These are phyloP conservation scores for Drechslerella stenobrocha DNA, from an alignment of 2,329 filamentous ascomycete species.

Conservation along the genomic window DNA sequence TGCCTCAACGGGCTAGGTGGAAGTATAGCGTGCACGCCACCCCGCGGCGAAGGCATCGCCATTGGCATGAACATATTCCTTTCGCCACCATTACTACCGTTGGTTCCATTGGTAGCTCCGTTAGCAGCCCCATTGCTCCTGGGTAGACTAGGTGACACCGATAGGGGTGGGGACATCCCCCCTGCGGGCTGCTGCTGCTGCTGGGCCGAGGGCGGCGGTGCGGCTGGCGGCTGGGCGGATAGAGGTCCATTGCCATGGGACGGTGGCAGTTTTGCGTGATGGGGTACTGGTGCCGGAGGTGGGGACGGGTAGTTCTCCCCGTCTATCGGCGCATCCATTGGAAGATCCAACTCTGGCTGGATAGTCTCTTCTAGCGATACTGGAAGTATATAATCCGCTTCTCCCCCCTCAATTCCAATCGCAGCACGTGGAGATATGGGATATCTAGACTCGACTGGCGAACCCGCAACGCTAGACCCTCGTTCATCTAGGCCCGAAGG, in stretches of 20 bases:
- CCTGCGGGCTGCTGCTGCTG: neutral
- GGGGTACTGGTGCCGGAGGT: slow-evolving; percentile 31
- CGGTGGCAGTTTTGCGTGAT: slow-evolving; percentile 34
- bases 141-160: slow-evolving; percentile 1
- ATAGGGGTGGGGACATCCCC: slow-evolving; percentile 33
- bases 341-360: slow-evolving; percentile 10
- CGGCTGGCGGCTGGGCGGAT: neutral
- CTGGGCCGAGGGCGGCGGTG: neutral
- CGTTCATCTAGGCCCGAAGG: slow-evolving; percentile 7
- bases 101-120: slow-evolving; percentile 1
- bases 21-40: slow-evolving; percentile 28
- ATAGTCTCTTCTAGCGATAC: slow-evolving; percentile 27
- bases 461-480: slow-evolving; percentile 17
- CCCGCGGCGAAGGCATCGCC: slow-evolving; percentile 26
- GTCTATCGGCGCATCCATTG: slow-evolving; percentile 5
- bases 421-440: neutral
- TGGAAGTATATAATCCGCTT: neutral
- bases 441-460: slow-evolving; percentile 15
- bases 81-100: slow-evolving; percentile 7
- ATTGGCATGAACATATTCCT: slow-evolving; percentile 40
- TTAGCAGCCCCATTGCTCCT: slow-evolving; percentile 2
- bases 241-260: slow-evolving; percentile 11
- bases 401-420: neutral
- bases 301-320: slow-evolving; percentile 29
- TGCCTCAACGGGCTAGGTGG: slow-evolving; percentile 44